Base-by-base conservation (phyloP, 2,329 filamentous ascomycete genomes). In the Allantophomopsis cytisporea region DNA sequence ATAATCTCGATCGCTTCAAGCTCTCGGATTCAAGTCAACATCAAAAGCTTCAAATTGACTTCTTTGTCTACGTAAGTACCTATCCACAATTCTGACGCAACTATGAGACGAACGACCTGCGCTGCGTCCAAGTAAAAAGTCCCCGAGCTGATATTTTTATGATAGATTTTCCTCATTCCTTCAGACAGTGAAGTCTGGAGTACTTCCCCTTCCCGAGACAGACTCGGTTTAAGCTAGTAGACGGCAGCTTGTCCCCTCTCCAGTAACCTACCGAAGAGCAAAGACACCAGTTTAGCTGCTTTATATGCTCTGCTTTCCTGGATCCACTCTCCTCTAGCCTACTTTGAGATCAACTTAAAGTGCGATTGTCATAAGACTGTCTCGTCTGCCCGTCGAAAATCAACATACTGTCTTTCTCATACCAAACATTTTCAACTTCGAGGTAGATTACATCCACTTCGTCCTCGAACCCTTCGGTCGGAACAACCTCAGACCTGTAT, bases 201-300 rank as follows among this genome's bases (percentile, higher is more conserved):
- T 36, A 51, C 51, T 51, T 53, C 50, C 51, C 36, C 45, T 47
- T 50, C 46, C 53, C 53, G 53, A 20, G 18, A 20, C 18, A 54
- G 43, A 54, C 51, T 46, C 45, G 41, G 42, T 40, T 39, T 42
- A 43, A 41, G 45, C 41, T 46, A 47, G 39, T 45, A 35, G 32
- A 42, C 50, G 44, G 44, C 43, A 45, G 36, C 42, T 48, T 44
- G 39, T 37, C 43, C 20, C n/a, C 35, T 38, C 47, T 41, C 48
- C 37, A 37, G 41, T 43, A 6, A 14, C 45, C 41, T 41, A 40
- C 30, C 41, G 37, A 37, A 42, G 20, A 39, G 20, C 30, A 35
- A n/a, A 35, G n/a, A 23, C 17, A 23, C 33, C 37, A 35, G 18
- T 23, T 20, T 20, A 23, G 17, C 14, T 18, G 17, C 32, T 34